phyloP scores from a whole-genome alignment of 441 rosid species.

The Rhodomyrtus psidioides region DNA sequence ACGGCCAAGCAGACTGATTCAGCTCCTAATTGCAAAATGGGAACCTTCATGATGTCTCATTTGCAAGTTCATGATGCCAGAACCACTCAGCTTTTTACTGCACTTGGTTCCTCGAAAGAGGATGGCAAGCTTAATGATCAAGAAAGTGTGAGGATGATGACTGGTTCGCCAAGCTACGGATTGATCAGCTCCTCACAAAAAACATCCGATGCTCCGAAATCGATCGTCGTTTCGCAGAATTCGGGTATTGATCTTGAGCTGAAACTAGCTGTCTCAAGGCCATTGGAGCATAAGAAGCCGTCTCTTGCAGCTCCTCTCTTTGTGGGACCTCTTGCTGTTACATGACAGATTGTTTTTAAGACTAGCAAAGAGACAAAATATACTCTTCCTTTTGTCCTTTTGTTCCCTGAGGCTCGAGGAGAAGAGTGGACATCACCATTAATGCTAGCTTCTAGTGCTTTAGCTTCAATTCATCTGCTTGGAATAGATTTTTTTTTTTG shows the following conservation, averaged over 20 bases:
- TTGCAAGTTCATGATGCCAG: neutral
- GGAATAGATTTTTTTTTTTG: neutral
- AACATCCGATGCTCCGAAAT: neutral
- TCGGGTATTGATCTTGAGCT: conserved; percentile 44
- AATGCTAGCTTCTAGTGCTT: neutral
- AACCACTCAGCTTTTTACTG: neutral
- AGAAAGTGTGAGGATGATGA: conserved; percentile 1
- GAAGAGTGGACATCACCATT: neutral
- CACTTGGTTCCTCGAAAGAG: neutral
- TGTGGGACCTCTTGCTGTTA: conserved; percentile 32
- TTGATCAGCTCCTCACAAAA: neutral
- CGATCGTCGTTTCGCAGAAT: neutral
- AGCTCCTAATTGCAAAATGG: neutral
- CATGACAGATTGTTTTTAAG: conserved; percentile 7
- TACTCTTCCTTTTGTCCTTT: neutral
- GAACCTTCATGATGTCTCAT: neutral
- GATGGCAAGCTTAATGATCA: conserved; percentile 2
- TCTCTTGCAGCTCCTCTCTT: conserved; percentile 15
- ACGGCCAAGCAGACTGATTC: neutral
- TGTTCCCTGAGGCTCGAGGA: neutral
- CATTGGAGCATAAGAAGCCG: conserved; percentile 14
- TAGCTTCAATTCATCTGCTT: neutral
- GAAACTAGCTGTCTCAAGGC: conserved; percentile 38
- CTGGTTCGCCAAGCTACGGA: neutral
- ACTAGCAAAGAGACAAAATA: neutral